phyloP scores from a whole-genome alignment of 768 basidiomycete species.

The Boletus rufocinnamomeus region DNA sequence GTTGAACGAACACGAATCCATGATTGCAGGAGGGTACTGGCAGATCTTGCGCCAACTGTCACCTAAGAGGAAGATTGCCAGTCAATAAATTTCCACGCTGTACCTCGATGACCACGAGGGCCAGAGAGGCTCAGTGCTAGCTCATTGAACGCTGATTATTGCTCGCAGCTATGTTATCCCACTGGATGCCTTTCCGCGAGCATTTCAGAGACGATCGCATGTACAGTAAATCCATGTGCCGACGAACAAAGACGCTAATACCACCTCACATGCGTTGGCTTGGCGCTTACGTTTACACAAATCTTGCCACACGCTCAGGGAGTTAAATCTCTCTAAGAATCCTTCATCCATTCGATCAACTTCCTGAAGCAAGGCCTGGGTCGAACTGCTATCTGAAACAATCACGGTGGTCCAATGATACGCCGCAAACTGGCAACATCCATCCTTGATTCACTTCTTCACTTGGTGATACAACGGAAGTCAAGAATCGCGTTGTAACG shows the following conservation, averaged over 20 bases:
- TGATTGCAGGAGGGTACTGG: background rate
- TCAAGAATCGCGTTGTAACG: background rate
- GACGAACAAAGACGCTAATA: background rate
- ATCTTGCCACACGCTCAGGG: background rate
- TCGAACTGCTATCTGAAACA: background rate
- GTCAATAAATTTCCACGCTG: constrained; percentile 6
- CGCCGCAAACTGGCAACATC: background rate
- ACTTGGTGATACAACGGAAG: background rate
- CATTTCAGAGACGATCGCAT: background rate
- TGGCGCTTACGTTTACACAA: background rate
- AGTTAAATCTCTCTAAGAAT: background rate
- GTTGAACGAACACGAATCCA: constrained; percentile 22
- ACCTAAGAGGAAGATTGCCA: background rate
- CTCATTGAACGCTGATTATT: background rate
- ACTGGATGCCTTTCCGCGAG: background rate
- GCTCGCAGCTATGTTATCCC: background rate
- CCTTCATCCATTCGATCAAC: background rate
- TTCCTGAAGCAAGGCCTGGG: background rate
- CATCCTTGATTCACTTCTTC: constrained; percentile 5
- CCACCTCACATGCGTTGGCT: background rate
- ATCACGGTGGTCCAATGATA: background rate
- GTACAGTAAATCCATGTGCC: background rate
- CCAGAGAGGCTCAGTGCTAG: background rate
- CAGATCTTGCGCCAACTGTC: background rate
- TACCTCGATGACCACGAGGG: background rate